Evolutionary conservation across 1,139 yeast genomes (phyloP), one percentile per base, ranked within the genome.

Genomic region (Petasospora fabianii): DNA sequence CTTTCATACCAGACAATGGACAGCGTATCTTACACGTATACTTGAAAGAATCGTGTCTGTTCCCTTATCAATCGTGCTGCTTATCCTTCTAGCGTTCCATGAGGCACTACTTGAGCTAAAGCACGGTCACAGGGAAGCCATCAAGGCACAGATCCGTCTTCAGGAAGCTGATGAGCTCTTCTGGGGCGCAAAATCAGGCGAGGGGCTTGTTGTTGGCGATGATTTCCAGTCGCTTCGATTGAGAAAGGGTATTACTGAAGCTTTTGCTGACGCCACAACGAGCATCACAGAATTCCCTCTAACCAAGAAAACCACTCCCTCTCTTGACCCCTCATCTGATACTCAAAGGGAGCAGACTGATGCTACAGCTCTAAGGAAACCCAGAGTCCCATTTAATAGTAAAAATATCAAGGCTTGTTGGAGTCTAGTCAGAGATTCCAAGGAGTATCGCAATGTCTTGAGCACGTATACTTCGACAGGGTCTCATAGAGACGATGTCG

Each of bases 131-230:
- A 24, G 21, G 5, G n/a, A 16, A n/a, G 17, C 17, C n/a, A 15
- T 6, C 11, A 34, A 10, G 9, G 16, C 6, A n/a, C 15, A 13
- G 28, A 16, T 14, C 7, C 17, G 22, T 5, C 26, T 15, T 26
- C 17, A 15, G n/a, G 34, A 33, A 15, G 11, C 36, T 14, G 39
- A 38, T 6, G 19, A 11, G 18, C 33, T 36, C 26, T 39, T 42
- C 20, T 39, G 43, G 42, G 10, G 18, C 8, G 32, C 19, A 11
- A 11, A 24, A 14, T 27, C 36, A 2, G 40, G 35, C 4, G 19
- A 21, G 2, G 9, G n/a, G 12, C 14, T 37, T 20, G 8, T 26
- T 5, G 16, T 34, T 12, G 26, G 30, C n/a, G 26, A 30, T 10
- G 32, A 24, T 18, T 36, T 40, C 22, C 29, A 39, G 18, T 15